phyloP scores from a whole-genome alignment of 768 basidiomycete species.

The Russula griseocarnosa region DNA sequence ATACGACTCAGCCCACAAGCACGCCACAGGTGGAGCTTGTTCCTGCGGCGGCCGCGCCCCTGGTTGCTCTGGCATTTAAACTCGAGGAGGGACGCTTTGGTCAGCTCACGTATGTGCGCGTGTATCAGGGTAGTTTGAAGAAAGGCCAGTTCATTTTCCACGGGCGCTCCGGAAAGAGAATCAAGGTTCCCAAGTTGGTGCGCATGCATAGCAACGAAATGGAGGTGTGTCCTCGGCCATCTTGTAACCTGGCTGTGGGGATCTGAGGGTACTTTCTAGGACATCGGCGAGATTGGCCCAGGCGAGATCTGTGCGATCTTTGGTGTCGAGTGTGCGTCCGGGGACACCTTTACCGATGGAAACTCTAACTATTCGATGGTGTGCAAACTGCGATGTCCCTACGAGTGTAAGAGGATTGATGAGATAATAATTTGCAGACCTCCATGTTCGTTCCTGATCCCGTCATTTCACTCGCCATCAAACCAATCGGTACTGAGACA shows the following conservation, averaged over 20 bases:
- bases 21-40: conserved; percentile 70
- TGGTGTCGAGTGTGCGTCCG: conserved; percentile 95
- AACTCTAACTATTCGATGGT: conserved; percentile 92
- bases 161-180: conserved; percentile 91
- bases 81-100: conserved; percentile 96
- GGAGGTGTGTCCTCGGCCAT: conserved; percentile 59
- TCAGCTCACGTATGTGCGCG: conserved; percentile 96
- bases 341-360: conserved; percentile 97
- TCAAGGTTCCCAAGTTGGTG: conserved; percentile 93
- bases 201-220: conserved; percentile 99
- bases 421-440: conserved; percentile 49
- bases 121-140: conserved; percentile 93
- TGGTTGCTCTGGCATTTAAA: conserved; percentile 96
- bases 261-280: conserved; percentile 42
- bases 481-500: conserved; percentile 86
- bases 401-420: background rate
- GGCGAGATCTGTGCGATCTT: conserved; percentile 99
- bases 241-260: background rate
- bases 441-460: conserved; percentile 99
- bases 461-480: conserved; percentile 93
- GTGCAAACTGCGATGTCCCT: conserved; percentile 29
- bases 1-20: conserved; percentile 60
- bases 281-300: conserved; percentile 88
- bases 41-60: conserved; percentile 80
- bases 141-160: conserved; percentile 85